Evolutionary conservation across 805 yeast genomes (phyloP).

Genomic region (Nakazawaea anatomiae): DNA sequence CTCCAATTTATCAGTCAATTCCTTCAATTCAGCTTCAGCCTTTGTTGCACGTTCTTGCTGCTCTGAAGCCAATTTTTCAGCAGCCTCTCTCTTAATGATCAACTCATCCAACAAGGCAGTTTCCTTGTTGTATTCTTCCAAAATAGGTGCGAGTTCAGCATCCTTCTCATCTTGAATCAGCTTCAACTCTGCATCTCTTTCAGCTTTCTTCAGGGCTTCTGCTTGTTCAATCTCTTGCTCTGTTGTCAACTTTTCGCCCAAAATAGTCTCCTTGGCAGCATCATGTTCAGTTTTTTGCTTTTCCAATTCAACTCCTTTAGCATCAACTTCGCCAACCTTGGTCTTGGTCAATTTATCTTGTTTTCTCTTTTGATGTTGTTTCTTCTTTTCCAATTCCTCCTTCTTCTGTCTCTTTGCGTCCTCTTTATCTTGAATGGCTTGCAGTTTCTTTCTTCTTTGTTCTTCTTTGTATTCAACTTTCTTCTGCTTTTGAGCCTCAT

Average conservation of each 20-base stretch:
- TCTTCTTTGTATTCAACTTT: slow-evolving; percentile 26
- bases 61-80: slow-evolving; percentile 37
- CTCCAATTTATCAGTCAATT: slow-evolving; percentile 37
- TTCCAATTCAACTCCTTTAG: slow-evolving; percentile 35
- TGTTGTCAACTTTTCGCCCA: slow-evolving; percentile 35
- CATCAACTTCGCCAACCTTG: slow-evolving; percentile 32
- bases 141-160: slow-evolving; percentile 46
- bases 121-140: slow-evolving; percentile 47
- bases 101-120: slow-evolving; percentile 43
- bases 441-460: slow-evolving; percentile 30
- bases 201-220: slow-evolving; percentile 37
- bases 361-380: slow-evolving; percentile 38
- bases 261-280: slow-evolving; percentile 32
- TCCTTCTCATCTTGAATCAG: slow-evolving; percentile 46
- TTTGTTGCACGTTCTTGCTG: slow-evolving; percentile 39
- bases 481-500: slow-evolving; percentile 33
- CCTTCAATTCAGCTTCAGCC: slow-evolving; percentile 34
- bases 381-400: slow-evolving; percentile 41
- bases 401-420: slow-evolving; percentile 31
- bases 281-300: slow-evolving; percentile 34
- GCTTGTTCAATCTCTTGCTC: slow-evolving; percentile 35
- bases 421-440: slow-evolving; percentile 27
- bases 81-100: slow-evolving; percentile 41
- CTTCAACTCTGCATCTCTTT: slow-evolving; percentile 40
- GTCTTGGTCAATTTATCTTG: slow-evolving; percentile 36